Evolutionary conservation across 2,329 filamentous ascomycete species (phyloP), one percentile per base, ranked within the genome.

Genomic region (Xylariales sp.): DNA sequence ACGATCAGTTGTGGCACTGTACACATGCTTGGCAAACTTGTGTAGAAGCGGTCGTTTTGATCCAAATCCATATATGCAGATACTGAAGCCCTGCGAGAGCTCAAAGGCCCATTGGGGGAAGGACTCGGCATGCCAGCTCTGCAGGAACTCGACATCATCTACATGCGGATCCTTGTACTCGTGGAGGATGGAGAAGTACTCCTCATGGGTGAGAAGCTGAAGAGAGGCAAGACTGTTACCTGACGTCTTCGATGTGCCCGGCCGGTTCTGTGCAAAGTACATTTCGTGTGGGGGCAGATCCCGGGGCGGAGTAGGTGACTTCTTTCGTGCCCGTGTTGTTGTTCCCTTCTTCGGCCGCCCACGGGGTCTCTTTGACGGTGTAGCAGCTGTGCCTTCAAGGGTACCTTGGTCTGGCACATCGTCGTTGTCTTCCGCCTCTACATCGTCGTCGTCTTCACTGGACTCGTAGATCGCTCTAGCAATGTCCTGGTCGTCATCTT

Each of bases 71-170:
- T 94, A 96, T 0, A 96, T 67, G 58, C 93, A 95, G 38, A 97
- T 71, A 55, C 87, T 89, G 69, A 95, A 97, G 16, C 82, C 82
- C 59, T 95, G 81, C 4, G 81, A 73, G 12, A 97, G 75, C 67
- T 98, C 93, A 59, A 97, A 96, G 1, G 76, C 68, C 93, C 93
- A 98, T 59, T 97, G 93, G 2, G 84, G 77, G 59, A 95, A 97
- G 1, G 86, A 88, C 46, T 85, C 80, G 32, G 80, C 71, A 58
- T 97, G 91, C 16, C 95, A 65, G 5, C 80, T 75, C 50, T 86
- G 73, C 19, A 98, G 69, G 49, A 85, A 84, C 14, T 77, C 71
- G 38, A 86, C 77, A 49, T 94, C 86, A 3, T 73, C 64, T 24
- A 70, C 69, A 59, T 95, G 90, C 0, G 76, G 78, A 51, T 95